Evolutionary conservation across 2,329 filamentous ascomycete genomes (phyloP).

Genomic region (Helicocarpus griseus): DNA sequence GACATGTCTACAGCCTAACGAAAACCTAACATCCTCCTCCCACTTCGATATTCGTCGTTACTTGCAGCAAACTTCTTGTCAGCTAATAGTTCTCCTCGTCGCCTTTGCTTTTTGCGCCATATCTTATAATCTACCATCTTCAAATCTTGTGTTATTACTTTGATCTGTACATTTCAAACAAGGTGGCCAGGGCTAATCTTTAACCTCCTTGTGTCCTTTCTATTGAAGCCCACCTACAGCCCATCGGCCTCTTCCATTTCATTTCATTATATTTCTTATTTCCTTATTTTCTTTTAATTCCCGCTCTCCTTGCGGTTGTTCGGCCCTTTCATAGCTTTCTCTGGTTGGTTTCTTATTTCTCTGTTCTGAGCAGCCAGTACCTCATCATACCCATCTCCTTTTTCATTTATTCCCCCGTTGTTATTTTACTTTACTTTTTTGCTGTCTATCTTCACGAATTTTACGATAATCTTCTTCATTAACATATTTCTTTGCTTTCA

Average conservation of each 20-base stretch:
- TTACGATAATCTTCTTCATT: neutral
- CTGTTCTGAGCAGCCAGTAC: constrained; percentile 4
- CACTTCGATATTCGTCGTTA: too few species aligned
- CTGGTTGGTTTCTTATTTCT: constrained; percentile 10
- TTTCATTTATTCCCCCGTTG: neutral
- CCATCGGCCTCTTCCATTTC: constrained; percentile 6
- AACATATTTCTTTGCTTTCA: neutral
- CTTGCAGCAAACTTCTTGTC: neutral
- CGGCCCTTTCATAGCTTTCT: neutral
- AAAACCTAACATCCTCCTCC: neutral
- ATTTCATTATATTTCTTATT: neutral
- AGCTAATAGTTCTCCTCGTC: neutral
- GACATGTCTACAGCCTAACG: too few species aligned
- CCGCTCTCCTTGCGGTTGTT: constrained; percentile 1
- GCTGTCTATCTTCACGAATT: neutral
- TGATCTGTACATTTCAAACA: constrained; percentile 3
- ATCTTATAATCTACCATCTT: constrained; percentile 2
- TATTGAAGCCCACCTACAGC: neutral
- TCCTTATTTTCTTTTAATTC: constrained; percentile 12
- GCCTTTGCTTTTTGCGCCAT: neutral
- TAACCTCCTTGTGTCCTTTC: neutral
- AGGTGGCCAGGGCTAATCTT: neutral
- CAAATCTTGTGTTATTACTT: constrained; percentile 4
- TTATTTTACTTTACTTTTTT: neutral
- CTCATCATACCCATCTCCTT: neutral